Percentiles rank a stretch among this genome's conserved stretches.
These are phyloP conservation scores for Solanum neorickii DNA, from an alignment of 257 asterid genomes.

Conservation along the genomic window DNA sequence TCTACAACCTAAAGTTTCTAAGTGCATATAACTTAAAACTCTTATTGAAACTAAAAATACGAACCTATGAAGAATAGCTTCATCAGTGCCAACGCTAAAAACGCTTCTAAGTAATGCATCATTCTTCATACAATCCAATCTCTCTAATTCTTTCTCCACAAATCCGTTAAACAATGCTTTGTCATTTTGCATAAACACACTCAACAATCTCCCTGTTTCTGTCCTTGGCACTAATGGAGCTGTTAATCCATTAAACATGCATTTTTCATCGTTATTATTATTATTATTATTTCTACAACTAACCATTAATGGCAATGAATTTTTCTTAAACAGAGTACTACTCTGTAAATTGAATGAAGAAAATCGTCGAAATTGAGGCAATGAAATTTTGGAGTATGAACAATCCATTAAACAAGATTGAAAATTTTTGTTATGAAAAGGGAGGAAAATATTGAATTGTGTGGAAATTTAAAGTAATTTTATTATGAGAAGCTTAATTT, in stretches of 20 bases:
- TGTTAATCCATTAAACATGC: conserved; percentile 41
- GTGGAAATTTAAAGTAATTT: not conserved
- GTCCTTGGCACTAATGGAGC: conserved; percentile 67
- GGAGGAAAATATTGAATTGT: not conserved
- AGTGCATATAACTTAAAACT: not conserved
- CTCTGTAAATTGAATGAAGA: not conserved
- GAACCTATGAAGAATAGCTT: conserved; percentile 74
- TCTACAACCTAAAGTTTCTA: not conserved
- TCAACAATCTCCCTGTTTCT: conserved; percentile 45
- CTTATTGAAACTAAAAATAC: not conserved
- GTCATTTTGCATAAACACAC: conserved; percentile 42
- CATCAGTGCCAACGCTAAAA: conserved; percentile 48
- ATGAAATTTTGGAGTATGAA: not conserved
- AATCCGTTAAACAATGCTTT: conserved; percentile 27
- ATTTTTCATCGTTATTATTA: not conserved
- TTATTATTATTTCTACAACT: conserved; percentile 5
- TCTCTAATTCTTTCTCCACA: conserved; percentile 38
- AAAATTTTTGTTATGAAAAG: not conserved
- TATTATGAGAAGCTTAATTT: not conserved
- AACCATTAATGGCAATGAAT: conserved; percentile 15
- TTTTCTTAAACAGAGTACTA: not conserved
- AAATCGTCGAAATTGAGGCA: conserved; percentile 5
- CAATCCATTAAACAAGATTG: conserved; percentile 50
- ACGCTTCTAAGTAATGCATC: conserved; percentile 42
- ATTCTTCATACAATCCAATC: conserved; percentile 33